Base-by-base conservation (phyloP, 345 rosid species). In the Clarkia xantiana region DNA sequence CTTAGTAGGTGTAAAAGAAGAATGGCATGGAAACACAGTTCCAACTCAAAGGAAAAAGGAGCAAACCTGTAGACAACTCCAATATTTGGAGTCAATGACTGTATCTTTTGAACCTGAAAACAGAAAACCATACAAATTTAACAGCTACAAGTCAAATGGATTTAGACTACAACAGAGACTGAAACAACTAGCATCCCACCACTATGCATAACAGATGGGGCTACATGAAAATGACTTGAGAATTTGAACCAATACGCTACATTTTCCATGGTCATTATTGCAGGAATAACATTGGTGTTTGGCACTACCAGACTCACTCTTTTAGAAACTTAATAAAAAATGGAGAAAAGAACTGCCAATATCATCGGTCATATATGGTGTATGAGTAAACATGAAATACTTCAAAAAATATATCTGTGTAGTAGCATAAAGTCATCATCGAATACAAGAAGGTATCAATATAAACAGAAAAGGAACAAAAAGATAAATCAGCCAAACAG, bases 11-110 rank as follows among this genome's bases (percentile, higher is more conserved):
- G 1, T 19, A 48, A 48, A 5, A 48, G 16, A 48, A 48, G 14
- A 14, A 22, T n/a, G 40, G 14, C 38, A 48, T 17, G 16, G 23
- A 52, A 14, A 11, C 41, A 18, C 2, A 40, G 9, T 17, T 29
- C 10, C 16, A 14, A 11, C 39, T 7, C 38, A 57, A 39, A 16
- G 14, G 14, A 47, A 57, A 11, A 19, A 15, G 40, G 9, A 56
- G 25, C 63, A 66, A 51, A 89, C 97, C 95, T 89, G 84, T 85
- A 89, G 18, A 89, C 97, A 71, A 85, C 89, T 73, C 95, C 97
- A 61, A 89, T 85, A 51, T 89, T 84, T 44, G 95, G 97, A 0
- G 97, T 89, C 62, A 89, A 65, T 17, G 49, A 59, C 72, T 89
- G 94, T 63, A 89, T 82, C 62, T 89, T 89, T 61, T 89, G 94